These are phyloP conservation scores for Casuarina equisetifolia DNA, from an alignment of 306 rosid genomes.

Conservation along the genomic window DNA sequence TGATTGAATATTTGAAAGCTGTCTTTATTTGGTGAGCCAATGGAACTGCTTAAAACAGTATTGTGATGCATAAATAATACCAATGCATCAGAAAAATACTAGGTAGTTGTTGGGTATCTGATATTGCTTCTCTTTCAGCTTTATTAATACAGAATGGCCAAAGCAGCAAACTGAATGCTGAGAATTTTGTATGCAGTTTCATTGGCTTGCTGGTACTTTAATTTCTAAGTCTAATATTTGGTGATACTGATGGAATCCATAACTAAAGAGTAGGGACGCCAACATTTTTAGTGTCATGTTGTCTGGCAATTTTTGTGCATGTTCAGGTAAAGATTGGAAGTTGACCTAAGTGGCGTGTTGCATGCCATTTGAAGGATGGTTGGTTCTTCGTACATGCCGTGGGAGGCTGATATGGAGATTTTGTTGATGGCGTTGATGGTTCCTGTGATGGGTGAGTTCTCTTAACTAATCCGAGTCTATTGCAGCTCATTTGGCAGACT, in stretches of 20 bases:
- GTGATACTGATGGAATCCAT: constrained; percentile 9
- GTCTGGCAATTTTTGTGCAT: constrained; percentile 24
- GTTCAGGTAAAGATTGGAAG: constrained; percentile 34
- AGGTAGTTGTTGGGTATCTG: constrained; percentile 6
- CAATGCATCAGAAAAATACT: neutral
- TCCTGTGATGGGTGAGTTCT: constrained; percentile 25
- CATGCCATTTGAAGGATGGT: constrained; percentile 28
- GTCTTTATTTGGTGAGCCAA: neutral
- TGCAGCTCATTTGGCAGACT: constrained; percentile 24
- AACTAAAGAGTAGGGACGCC: neutral
- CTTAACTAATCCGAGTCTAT: constrained; percentile 9
- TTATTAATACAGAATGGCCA: neutral
- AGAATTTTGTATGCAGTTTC: neutral
- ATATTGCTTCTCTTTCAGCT: constrained; percentile 12
- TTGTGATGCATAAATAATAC: neutral
- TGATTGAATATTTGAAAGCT: constrained; percentile 16
- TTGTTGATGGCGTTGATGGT: constrained; percentile 5
- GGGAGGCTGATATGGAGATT: constrained; percentile 21
- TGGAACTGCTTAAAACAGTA: neutral
- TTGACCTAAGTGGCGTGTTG: constrained; percentile 22
- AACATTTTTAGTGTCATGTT: constrained; percentile 27
- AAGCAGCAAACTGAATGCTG: neutral
- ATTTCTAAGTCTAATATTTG: neutral
- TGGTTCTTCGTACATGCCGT: constrained; percentile 10
- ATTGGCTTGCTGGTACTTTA: constrained; percentile 16